A percentile compares a stretch with the other conserved stretches of the same genome.
These are phyloP conservation scores for Falciphora oryzae DNA, from an alignment of 2,329 filamentous ascomycete genomes.

Conservation along the genomic window DNA sequence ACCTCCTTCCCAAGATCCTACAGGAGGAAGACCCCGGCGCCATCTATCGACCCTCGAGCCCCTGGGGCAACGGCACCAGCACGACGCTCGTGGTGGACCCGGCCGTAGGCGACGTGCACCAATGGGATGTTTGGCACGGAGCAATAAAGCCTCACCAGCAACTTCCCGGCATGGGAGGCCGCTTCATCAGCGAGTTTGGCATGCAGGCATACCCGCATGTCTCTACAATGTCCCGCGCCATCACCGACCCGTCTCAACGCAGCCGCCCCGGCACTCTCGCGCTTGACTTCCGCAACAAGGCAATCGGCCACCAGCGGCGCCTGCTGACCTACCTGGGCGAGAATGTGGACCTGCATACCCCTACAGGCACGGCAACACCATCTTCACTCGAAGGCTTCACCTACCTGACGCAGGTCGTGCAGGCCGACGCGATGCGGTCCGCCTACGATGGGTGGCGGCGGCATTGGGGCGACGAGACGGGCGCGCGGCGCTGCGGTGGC, in stretches of 20 bases:
- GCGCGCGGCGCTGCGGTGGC: constrained; percentile 45
- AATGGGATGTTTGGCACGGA: constrained; percentile 80
- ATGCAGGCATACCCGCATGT: constrained; percentile 76
- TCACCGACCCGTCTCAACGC: constrained; percentile 47
- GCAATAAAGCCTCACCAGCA: constrained; percentile 71
- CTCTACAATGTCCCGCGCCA: constrained; percentile 61
- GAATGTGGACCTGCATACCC: constrained; percentile 48
- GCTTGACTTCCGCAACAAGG: constrained; percentile 77
- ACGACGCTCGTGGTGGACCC: constrained; percentile 53
- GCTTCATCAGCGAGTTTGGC: constrained; percentile 76
- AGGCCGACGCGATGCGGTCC: constrained; percentile 40
- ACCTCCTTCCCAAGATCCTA: constrained; percentile 62
- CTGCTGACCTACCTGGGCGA: constrained; percentile 68
- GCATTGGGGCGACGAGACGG: constrained; percentile 43
- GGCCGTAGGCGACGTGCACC: constrained; percentile 73
- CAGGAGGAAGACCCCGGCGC: constrained; percentile 51
- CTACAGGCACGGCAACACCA: not conserved
- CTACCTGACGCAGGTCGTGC: constrained; percentile 47
- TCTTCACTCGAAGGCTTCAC: constrained; percentile 36
- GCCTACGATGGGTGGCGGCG: constrained; percentile 50
- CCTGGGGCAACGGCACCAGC: constrained; percentile 57
- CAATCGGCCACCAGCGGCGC: constrained; percentile 64
- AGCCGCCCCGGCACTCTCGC: constrained; percentile 61
- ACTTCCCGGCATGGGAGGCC: constrained; percentile 61
- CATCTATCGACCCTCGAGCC: constrained; percentile 66